A percentile compares a stretch with the other conserved stretches of the same genome.
Conservation (phyloP, 2,329 filamentous ascomycete genomes). For the Fusarium metavorans region DNA sequence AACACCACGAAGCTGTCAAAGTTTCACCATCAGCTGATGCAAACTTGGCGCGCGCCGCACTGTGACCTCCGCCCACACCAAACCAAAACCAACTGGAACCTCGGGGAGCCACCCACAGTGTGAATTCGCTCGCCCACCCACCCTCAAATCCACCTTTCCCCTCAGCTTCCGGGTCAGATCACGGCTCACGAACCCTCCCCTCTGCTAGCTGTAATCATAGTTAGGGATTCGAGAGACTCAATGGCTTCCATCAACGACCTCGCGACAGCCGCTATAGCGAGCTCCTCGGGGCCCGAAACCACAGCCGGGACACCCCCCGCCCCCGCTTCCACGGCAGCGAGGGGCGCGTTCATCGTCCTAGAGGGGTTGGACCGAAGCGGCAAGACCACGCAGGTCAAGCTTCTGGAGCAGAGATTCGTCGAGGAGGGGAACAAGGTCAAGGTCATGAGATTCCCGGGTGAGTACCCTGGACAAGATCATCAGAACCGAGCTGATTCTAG, state of each 20-base stretch:
- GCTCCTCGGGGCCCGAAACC: slow-evolving; percentile 46
- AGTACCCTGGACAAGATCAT: not conserved
- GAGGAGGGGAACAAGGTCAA: slow-evolving; percentile 62
- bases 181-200: not conserved
- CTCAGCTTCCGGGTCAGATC: not conserved
- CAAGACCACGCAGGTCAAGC: slow-evolving; percentile 89
- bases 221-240: not conserved
- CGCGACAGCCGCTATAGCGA: slow-evolving; percentile 60
- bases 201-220: too few relatives aligned
- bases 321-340: slow-evolving; percentile 21
- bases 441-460: slow-evolving; percentile 70
- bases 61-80: not conserved
- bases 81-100: not conserved
- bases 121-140: not conserved
- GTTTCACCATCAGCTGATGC: not conserved
- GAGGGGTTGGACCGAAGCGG: slow-evolving; percentile 92
- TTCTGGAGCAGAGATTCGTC: slow-evolving; percentile 68
- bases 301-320: slow-evolving; percentile 4
- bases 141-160: not conserved
- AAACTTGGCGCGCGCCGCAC: not conserved
- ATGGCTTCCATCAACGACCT: slow-evolving; percentile 65
- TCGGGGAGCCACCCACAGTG: not conserved
- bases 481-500: slow-evolving; percentile 11
- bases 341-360: slow-evolving; percentile 82
- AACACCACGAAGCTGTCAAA: not conserved